Evolutionary conservation across 257 asterid species (phyloP), one percentile per base, ranked within the genome.

Genomic region (Forsythia suspensa): DNA sequence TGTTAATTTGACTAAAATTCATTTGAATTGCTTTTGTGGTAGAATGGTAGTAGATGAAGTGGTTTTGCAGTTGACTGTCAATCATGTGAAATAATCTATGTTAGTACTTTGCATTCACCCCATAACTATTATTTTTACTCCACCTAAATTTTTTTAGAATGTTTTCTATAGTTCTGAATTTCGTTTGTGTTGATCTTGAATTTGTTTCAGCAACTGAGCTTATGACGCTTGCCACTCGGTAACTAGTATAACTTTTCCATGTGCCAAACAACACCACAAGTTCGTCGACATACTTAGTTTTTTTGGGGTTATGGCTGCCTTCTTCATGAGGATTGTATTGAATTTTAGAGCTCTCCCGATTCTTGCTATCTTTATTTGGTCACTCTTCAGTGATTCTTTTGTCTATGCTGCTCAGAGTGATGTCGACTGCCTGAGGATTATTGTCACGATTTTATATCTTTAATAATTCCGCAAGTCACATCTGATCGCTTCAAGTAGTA

Each of bases 361-460:
- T 61, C 15, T 61, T 21, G 69, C 69, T 24, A 61, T 24, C 5
- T 24, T 11, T 10, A 61, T 61, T 10, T 61, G 36, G 69, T 61
- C 21, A 7, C 16, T 61, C 37, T 61, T 51, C 77, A 34, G 77
- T 61, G 69, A 11, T 8, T 24, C 69, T 61, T 61, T 61, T 38
- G 8, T 38, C 38, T 24, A 61, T 24, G 69, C 69, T 61, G 13
- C 37, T 61, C 44, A 55, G 61, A 21, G 43, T 36, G 84, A 81
- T 12, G 34, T 76, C 12, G 40, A 43, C n/a, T 81, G 78, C 75
- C 68, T 81, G 51, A 81, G 7, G 61, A 67, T 75, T 0, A 46
- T n/a, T n/a, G n/a, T n/a, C n/a, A n/a, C n/a, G n/a, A n/a, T n/a
- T n/a, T n/a, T n/a, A n/a, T n/a, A n/a, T n/a, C n/a, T n/a, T n/a